Evolutionary conservation across 2,329 filamentous ascomycete species (phyloP), one percentile per base, ranked within the genome.

Genomic region (Diplodia mutila): DNA sequence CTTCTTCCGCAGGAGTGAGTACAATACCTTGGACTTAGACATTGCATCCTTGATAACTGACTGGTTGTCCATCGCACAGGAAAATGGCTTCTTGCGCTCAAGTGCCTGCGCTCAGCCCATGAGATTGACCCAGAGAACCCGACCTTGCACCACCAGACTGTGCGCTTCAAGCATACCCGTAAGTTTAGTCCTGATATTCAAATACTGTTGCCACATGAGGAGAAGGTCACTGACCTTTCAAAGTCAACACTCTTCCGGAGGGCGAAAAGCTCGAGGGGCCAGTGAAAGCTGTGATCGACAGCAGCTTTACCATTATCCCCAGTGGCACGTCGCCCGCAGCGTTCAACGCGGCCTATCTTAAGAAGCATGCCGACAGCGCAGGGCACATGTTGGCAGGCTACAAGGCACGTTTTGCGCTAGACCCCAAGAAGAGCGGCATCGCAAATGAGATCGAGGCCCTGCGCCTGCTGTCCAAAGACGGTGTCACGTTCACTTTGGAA

Each of bases 1-100:
- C 21, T 94, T 92, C 76, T 84, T 96, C 69, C 86, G 93, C 75
- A 86, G 90, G 82, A 89, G 93, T 97, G 87, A 85, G 89, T 82
- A 37, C 67, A 54, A 23, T 42, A 46, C 34, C 59, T 11, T 16
- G 25, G 6, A 2, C 2, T 6, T 7, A 8, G 16, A 32, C 7
- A 8, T n/a, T 27, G 12, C 7, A 27, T 25, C 1, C 16, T 12
- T 11, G 25, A 6, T 39, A 49, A 29, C 61, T 70, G 21, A 71
- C 69, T 69, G 67, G 70, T 70, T 23, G 79, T 52, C 32, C 27
- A 21, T 21, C n/a, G 12, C 48, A 54, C 74, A 94, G 94, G 89
- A 76, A 97, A 97, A 83, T 93, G 91, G 75, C 81, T 97, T 52
- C 90, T 97, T 69, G 94, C 95, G 0, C 85, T 97, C 68, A 91